Evolutionary conservation across 148 eudicot species (phyloP), one percentile per base, ranked within the genome.

Genomic region (Silene uniflora): DNA sequence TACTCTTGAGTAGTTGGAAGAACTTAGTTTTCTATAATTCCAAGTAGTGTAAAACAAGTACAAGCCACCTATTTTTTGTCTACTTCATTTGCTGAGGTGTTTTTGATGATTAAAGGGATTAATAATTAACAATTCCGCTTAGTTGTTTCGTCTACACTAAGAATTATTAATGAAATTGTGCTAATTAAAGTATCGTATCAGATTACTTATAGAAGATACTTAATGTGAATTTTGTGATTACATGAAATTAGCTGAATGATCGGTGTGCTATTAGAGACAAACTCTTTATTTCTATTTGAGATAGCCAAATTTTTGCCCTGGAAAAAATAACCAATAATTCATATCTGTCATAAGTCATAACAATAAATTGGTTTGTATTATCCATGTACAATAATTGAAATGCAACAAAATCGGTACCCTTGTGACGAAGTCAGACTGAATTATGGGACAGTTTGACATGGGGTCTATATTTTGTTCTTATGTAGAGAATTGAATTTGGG

Each of bases 1-100:
- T 66, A 35, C 67, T 70, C 56, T 27, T 65, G 24, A 67, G 68
- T 62, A 16, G 65, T 73, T 79, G 67, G 73, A 59, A 46, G 63
- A 7, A 68, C 68, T 18, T 21, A n/a, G 23, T 49, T 69, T 59
- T 60, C 14, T 3, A 32, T 62, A 55, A 18, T 10, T 70, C 58
- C 55, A 52, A 47, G 52, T 47, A 69, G 56, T 71, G 18, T 16
- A 71, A 69, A 49, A 69, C 58, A 22, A 64, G 64, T 55, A 47
- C 68, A 18, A 23, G 56, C 62, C 24, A 73, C 68, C 70, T 24
- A 29, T 73, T 72, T 62, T 73, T 68, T 73, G 64, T 74, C 73
- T 7, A 65, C 74, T 62, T 79, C 63, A 27, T 74, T 27, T 79
- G 74, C 17, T 79, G 75, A 77, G 66, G 54, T 74, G 77, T 55